Base-by-base conservation (phyloP, 179 eudicot genomes). In the Silene noctiflora region DNA sequence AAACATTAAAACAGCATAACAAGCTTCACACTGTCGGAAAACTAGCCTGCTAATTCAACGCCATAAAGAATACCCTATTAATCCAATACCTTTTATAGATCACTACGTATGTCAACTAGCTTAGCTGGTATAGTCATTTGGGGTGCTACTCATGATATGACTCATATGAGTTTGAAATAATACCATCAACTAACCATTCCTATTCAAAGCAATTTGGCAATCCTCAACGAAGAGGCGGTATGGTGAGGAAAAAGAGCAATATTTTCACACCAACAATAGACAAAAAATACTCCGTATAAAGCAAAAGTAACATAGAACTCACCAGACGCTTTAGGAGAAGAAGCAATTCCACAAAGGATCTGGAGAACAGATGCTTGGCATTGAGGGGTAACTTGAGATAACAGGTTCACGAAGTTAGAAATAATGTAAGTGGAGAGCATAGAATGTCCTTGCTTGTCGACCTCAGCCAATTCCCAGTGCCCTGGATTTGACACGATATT, bases 281-380 rank as follows among this genome's bases (percentile, higher is more conserved):
- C 21, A 17, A 13, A 56, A n/a, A 27, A 66, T 17, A 55, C 12
- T 35, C 39, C 0, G 56, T 1, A 62, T 27, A 17, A 27, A 78
- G 46, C 35, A 39, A 63, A 67, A 75, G 78, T 58, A 70, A 44
- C 14, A 11, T 25, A 69, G 73, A 72, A 61, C 72, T 71, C 76
- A 89, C 94, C 94, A 77, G 87, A 79, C 77, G 90, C 90, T 76
- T 85, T 87, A 61, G 94, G 91, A 25, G 94, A 89, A 42, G 88
- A 81, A 76, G 87, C 88, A 58, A 88, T 84, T 64, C 90, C 89
- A 70, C 73, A 86, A 24, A 89, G 82, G 76, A 89, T 88, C 75
- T 76, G 83, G 67, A 89, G 90, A 76, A 88, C 60, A 68, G 85
- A 81, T 68, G 73, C 81, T 66, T 88, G 90, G 75, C 91, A 86